These are phyloP conservation scores for Coniochaeta sp. DNA, from an alignment of 2,329 filamentous ascomycete species.

Conservation along the genomic window DNA sequence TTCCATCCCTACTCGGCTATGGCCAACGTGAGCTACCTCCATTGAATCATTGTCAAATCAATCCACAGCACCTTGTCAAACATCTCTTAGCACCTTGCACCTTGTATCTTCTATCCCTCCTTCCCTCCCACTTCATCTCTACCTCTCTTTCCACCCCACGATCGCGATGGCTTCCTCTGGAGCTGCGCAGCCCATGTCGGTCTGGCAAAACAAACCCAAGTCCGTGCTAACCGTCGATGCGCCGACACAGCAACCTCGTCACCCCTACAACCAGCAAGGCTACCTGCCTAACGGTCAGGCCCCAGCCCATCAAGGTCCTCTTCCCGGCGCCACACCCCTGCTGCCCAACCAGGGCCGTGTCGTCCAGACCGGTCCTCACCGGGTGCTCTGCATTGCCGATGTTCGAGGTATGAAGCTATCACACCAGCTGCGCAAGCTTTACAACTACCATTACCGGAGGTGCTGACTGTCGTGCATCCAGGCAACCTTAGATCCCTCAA, in stretches of 20 bases:
- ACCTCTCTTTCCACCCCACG: not conserved
- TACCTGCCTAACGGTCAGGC: conserved; percentile 59
- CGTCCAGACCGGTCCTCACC: conserved; percentile 57
- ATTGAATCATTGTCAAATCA: not conserved
- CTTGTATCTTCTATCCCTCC: too few relatives aligned
- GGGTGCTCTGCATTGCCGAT: conserved; percentile 65
- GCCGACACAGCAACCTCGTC: conserved; percentile 24
- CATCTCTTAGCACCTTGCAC: not conserved
- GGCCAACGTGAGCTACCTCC: conserved; percentile 1
- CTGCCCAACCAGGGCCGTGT: conserved; percentile 62
- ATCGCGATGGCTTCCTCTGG: conserved; percentile 3
- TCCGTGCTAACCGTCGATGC: conserved; percentile 9
- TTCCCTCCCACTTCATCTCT: too few relatives aligned
- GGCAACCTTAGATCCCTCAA: conserved; percentile 94
- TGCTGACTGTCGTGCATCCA: conserved; percentile 31
- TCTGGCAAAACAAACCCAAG: conserved; percentile 1
- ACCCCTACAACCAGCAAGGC: conserved; percentile 41
- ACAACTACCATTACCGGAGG: not conserved
- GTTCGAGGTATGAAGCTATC: conserved; percentile 52
- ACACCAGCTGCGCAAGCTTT: not conserved
- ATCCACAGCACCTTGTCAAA: not conserved
- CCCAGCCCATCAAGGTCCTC: conserved; percentile 33
- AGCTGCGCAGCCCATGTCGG: not conserved
- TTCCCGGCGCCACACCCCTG: conserved; percentile 55
- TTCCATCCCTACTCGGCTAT: conserved; percentile 3